Evolutionary conservation across 306 rosid species (phyloP).

Genomic region (Amphicarpaea edgeworthii): DNA sequence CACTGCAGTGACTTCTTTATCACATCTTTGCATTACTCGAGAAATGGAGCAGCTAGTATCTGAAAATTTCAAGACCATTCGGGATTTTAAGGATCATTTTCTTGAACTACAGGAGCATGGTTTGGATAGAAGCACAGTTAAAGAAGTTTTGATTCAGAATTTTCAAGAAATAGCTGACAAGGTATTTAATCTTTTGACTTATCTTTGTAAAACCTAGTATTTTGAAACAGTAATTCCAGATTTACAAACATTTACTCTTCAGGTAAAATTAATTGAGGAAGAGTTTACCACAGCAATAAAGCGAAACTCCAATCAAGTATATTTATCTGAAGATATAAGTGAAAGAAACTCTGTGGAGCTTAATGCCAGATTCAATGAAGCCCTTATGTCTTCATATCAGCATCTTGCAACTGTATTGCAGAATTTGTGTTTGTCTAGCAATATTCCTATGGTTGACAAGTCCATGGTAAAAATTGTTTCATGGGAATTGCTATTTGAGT

Average conservation of each 20-base stretch:
- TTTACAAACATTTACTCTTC: conserved; percentile 36
- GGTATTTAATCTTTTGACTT: conserved; percentile 53
- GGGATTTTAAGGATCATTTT: conserved; percentile 60
- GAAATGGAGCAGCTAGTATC: conserved; percentile 67
- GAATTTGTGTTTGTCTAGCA: conserved; percentile 50
- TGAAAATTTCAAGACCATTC: conserved; percentile 64
- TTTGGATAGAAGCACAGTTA: conserved; percentile 59
- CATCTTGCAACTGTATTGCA: conserved; percentile 59
- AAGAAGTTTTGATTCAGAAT: conserved; percentile 62
- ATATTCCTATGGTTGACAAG: conserved; percentile 51
- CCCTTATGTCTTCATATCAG: conserved; percentile 54
- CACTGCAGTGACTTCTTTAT: conserved; percentile 43
- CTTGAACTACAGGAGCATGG: conserved; percentile 44
- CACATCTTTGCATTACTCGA: conserved; percentile 56
- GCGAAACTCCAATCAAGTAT: conserved; percentile 30
- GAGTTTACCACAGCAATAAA: conserved; percentile 54
- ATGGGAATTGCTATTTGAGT: conserved; percentile 61
- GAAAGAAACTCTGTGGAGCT: conserved; percentile 45
- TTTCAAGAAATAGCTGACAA: conserved; percentile 63
- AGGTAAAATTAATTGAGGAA: conserved; percentile 68
- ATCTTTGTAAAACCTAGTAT: background rate
- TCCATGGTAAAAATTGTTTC: conserved; percentile 56
- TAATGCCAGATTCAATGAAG: conserved; percentile 51
- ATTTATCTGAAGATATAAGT: conserved; percentile 31
- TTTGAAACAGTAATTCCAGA: conserved; percentile 16